Evolutionary conservation across 805 yeast genomes (phyloP), one percentile per base, ranked within the genome.

Genomic region (Hanseniaspora thailandica): DNA sequence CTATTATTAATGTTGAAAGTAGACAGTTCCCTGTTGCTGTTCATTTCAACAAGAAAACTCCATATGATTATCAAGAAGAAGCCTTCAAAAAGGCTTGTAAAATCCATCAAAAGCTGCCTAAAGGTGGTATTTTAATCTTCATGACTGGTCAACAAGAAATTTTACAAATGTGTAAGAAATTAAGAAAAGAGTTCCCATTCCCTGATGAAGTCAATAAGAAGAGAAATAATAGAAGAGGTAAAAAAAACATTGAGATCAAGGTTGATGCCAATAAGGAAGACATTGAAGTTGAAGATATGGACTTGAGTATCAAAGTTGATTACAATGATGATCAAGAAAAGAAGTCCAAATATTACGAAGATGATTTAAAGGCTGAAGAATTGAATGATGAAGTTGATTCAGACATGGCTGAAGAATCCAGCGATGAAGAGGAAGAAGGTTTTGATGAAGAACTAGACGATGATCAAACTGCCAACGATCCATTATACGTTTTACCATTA

Each of bases 81-180:
- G 90, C 95, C 0, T 85, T 81, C 63, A 76, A 76, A 56, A 94
- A 90, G 64, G 74, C 95, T 0, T 78, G 86, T 61, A 88, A 90
- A 62, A 90, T 93, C 50, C 99, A 93, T 63, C 77, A 76, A 58
- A 75, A 75, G 56, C 71, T 93, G 33, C 98, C 98, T 1, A 88
- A 87, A 2, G 99, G 99, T 30, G 96, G 95, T 1, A 93, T 93
- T 40, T 74, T 93, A 55, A 75, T 93, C 3, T 93, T 93, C 64
- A 69, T 94, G 66, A 93, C 98, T 0, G 97, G 99, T 61, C 96
- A 89, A 63, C 84, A 84, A 58, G 99, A 93, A 65, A 94, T 93
- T 63, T 76, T 76, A 17, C 76, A 78, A 8, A 74, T 87, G 66
- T 95, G 89, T 12, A 82, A 80, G 57, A 76, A 71, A 56, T 70